Conservation (phyloP, 352 stramenopile species). For the Phytophthora pseudosyringae region DNA sequence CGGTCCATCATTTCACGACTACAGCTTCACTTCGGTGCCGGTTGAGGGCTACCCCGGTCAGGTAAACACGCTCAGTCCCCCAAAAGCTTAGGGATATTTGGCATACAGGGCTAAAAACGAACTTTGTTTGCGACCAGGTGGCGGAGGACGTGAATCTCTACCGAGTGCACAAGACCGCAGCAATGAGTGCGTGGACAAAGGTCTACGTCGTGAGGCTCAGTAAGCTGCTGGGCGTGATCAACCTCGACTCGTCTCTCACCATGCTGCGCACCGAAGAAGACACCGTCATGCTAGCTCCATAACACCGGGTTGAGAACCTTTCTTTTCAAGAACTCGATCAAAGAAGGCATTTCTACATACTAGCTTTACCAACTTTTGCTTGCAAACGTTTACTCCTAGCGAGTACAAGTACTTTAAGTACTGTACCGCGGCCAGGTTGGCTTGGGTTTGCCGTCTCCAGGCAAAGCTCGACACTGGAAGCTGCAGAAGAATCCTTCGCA, state of each 20-base stretch:
- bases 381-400: too few species aligned
- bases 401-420: too few species aligned
- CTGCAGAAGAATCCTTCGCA: too few species aligned
- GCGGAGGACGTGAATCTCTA: conserved; percentile 74
- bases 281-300: conserved; percentile 42
- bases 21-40: conserved; percentile 65
- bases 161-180: conserved; percentile 77
- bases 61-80: too few species aligned
- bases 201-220: conserved; percentile 84
- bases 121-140: too few species aligned
- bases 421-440: too few species aligned
- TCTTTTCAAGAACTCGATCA: background rate
- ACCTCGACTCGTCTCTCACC: conserved; percentile 70
- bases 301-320: background rate
- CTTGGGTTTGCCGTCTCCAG: too few species aligned
- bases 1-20: conserved; percentile 74
- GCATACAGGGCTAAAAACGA: too few species aligned
- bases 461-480: too few species aligned
- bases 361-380: too few species aligned
- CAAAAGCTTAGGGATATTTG: too few species aligned
- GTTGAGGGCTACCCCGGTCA: conserved; percentile 85
- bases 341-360: conserved; percentile 2
- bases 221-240: conserved; percentile 75
- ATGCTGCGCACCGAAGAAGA: conserved; percentile 62
- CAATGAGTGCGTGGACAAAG: conserved; percentile 85